A percentile compares a stretch with the other conserved stretches of the same genome.
These are phyloP conservation scores for Neospermospora avenae DNA, from an alignment of 2,329 filamentous ascomycete species.

Conservation along the genomic window DNA sequence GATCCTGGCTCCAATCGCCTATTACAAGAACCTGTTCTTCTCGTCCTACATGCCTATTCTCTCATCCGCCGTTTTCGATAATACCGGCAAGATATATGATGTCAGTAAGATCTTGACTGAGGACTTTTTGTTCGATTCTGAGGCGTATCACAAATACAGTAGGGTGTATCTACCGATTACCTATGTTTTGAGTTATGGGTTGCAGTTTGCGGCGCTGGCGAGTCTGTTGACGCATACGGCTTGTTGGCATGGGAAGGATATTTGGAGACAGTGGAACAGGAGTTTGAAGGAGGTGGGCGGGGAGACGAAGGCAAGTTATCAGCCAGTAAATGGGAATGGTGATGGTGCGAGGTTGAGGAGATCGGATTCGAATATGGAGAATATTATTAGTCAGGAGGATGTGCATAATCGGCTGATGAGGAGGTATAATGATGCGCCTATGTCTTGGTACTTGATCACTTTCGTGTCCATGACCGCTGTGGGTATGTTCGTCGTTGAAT, in stretches of 20 bases:
- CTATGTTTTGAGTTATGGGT: constrained; percentile 80
- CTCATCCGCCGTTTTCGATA: constrained; percentile 82
- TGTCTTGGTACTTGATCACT: constrained; percentile 76
- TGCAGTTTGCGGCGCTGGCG: constrained; percentile 80
- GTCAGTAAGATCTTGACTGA: constrained; percentile 75
- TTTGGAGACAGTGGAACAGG: constrained; percentile 71
- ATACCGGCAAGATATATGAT: constrained; percentile 75
- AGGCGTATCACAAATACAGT: constrained; percentile 77
- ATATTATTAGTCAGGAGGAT: constrained; percentile 69
- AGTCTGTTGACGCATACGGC: constrained; percentile 76
- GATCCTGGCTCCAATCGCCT: constrained; percentile 75
- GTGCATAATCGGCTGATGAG: constrained; percentile 83
- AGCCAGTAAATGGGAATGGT: constrained; percentile 41
- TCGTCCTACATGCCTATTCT: constrained; percentile 85
- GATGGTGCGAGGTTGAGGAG: constrained; percentile 21
- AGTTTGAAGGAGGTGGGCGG: constrained; percentile 62
- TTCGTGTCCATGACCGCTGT: constrained; percentile 73
- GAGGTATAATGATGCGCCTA: constrained; percentile 76
- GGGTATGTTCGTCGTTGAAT: constrained; percentile 81
- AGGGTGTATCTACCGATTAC: constrained; percentile 83
- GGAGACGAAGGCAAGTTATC: constrained; percentile 49
- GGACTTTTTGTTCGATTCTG: constrained; percentile 73
- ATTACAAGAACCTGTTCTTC: constrained; percentile 76
- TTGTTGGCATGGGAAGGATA: constrained; percentile 83
- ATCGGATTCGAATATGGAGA: constrained; percentile 44